phyloP scores from a whole-genome alignment of 169 alveolate genomes.

The Cystoisospora suis region DNA sequence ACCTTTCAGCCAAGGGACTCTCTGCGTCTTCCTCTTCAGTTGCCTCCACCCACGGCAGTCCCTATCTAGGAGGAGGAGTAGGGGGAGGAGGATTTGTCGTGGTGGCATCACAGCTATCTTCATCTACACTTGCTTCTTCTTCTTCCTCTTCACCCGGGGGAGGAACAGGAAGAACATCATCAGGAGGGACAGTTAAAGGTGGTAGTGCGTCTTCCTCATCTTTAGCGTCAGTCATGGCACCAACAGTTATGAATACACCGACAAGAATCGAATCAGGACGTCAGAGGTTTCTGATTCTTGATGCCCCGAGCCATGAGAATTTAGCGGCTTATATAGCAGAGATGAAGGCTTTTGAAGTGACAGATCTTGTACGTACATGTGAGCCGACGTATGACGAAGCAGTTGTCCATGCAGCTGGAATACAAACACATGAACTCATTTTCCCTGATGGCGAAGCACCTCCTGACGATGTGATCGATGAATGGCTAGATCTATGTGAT shows the following conservation, averaged over 20 bases:
- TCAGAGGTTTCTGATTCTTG: constrained; percentile 84
- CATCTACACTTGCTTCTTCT: no score
- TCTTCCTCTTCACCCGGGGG: background rate
- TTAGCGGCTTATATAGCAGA: constrained; percentile 81
- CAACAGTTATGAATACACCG: constrained; percentile 83
- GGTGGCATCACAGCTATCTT: no score
- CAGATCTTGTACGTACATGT: constrained; percentile 89
- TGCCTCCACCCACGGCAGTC: no score
- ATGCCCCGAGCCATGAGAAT: constrained; percentile 88
- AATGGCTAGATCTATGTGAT: constrained; percentile 77
- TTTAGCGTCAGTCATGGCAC: background rate
- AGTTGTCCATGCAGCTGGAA: constrained; percentile 74
- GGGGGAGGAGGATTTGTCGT: no score
- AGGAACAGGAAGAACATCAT: background rate
- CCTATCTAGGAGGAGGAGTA: no score
- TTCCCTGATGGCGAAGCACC: constrained; percentile 93
- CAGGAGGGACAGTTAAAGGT: background rate
- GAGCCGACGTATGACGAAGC: constrained; percentile 85
- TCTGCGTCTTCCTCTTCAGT: no score
- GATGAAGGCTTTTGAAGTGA: constrained; percentile 82
- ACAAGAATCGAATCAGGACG: constrained; percentile 85
- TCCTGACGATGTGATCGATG: constrained; percentile 80
- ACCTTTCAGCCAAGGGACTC: no score
- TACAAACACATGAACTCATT: constrained; percentile 79
- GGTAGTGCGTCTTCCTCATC: background rate